Evolutionary conservation across 1,284 basidiomycete species (phyloP).

Genomic region (Coniophora puteana): DNA sequence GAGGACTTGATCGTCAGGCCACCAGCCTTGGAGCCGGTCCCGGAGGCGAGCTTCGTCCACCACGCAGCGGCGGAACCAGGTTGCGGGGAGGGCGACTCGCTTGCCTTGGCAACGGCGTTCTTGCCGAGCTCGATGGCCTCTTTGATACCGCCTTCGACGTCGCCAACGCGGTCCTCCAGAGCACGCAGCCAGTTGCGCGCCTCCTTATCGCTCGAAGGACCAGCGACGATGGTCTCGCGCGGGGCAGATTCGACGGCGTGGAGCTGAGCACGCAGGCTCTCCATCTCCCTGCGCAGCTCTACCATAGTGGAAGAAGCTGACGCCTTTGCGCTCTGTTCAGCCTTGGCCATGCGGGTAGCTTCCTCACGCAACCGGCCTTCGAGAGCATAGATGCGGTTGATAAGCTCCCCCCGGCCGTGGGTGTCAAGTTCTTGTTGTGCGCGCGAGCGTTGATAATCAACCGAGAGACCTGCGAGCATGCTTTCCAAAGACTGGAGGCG

Average conservation of each 20-base stretch:
- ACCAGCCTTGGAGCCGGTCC: constrained; percentile 37
- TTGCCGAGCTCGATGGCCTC: constrained; percentile 68
- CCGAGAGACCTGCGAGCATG: constrained; percentile 52
- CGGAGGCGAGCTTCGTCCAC: constrained; percentile 44
- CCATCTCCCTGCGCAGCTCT: constrained; percentile 52
- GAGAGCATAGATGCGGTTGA: constrained; percentile 48
- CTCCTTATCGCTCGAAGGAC: constrained; percentile 45
- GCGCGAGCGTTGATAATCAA: constrained; percentile 48
- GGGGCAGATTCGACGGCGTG: constrained; percentile 42
- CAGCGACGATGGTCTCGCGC: constrained; percentile 12
- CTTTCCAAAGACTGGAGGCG: constrained; percentile 67
- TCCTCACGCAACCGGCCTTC: constrained; percentile 58
- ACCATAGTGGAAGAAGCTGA: constrained; percentile 43
- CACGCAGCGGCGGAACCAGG: constrained; percentile 32
- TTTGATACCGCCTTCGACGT: constrained; percentile 66
- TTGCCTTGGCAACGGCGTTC: constrained; percentile 36
- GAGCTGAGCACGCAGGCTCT: constrained; percentile 47
- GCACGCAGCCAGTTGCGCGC: constrained; percentile 48
- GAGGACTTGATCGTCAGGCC: constrained; percentile 66
- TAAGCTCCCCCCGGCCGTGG: constrained; percentile 45
- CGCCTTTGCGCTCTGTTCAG: constrained; percentile 47
- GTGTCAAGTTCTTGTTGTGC: constrained; percentile 47
- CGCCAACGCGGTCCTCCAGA: constrained; percentile 59
- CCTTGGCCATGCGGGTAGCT: constrained; percentile 44
- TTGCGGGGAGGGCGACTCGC: constrained; percentile 20